A percentile compares a stretch with the other conserved stretches of the same genome.
phyloP scores from a whole-genome alignment of 164 flowering plant genomes.

The Aristolochia contorta region DNA sequence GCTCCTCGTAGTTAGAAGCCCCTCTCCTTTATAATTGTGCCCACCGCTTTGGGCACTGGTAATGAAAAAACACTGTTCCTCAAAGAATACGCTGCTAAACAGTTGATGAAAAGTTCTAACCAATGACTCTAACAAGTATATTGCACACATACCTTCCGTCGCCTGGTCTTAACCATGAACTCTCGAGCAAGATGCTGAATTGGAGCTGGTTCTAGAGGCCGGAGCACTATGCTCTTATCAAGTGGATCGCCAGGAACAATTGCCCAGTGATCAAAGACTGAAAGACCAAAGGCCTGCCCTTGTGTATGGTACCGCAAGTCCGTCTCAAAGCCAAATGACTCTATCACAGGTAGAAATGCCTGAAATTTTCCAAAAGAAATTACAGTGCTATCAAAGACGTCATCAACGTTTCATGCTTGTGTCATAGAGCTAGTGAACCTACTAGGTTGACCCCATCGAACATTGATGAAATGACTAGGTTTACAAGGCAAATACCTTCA shows the following conservation, averaged over 20 bases:
- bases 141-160: conserved; percentile 65
- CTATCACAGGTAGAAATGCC: conserved; percentile 96
- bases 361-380: conserved; percentile 19
- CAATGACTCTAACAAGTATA: neutral
- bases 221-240: conserved; percentile 82
- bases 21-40: too few relatives aligned
- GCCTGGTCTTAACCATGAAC: conserved; percentile 97
- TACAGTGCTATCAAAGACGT: too few relatives aligned
- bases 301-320: conserved; percentile 96
- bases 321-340: conserved; percentile 98
- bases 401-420: too few relatives aligned
- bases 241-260: conserved; percentile 98
- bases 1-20: too few relatives aligned
- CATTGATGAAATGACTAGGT: too few relatives aligned
- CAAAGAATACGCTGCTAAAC: neutral
- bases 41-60: too few relatives aligned
- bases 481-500: conserved; percentile 46
- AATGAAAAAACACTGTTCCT: neutral
- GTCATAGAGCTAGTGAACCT: too few relatives aligned
- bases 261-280: conserved; percentile 95
- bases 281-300: conserved; percentile 86
- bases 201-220: conserved; percentile 98
- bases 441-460: too few relatives aligned
- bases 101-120: neutral
- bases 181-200: conserved; percentile 96